phyloP scores from a whole-genome alignment of 2,329 filamentous ascomycete genomes.

The Penicillium sp. region DNA sequence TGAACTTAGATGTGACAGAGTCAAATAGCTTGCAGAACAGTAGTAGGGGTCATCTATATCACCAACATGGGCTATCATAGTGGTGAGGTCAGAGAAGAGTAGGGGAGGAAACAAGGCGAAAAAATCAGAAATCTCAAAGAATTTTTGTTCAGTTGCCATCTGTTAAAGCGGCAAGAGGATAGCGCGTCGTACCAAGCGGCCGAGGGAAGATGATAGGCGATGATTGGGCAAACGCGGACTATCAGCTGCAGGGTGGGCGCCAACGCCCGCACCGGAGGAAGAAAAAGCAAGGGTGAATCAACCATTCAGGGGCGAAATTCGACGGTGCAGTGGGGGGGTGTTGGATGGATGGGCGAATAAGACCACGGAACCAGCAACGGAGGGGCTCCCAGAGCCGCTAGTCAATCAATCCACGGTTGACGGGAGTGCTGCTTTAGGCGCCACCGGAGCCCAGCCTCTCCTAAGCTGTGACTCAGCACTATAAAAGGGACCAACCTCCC shows the following conservation, averaged over 20 bases:
- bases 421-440: constrained; percentile 41
- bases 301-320: constrained; percentile 16
- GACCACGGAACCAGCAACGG: background rate
- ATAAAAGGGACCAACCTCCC: constrained; percentile 46
- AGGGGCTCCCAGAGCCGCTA: constrained; percentile 26
- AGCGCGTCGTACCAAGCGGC: constrained; percentile 33
- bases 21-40: background rate
- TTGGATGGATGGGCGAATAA: background rate
- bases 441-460: constrained; percentile 40
- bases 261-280: constrained; percentile 30
- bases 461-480: constrained; percentile 39
- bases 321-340: background rate
- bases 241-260: constrained; percentile 32
- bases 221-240: constrained; percentile 31
- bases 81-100: constrained; percentile 12
- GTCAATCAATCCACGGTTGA: constrained; percentile 30
- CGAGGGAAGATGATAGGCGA: constrained; percentile 19
- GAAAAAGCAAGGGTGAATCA: constrained; percentile 29
- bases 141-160: constrained; percentile 39
- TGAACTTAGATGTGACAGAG: background rate
- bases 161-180: constrained; percentile 37
- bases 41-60: too few species aligned
- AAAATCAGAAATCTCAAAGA: constrained; percentile 14
- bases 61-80: background rate
- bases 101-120: constrained; percentile 19